Evolutionary conservation across 2,329 filamentous ascomycete species (phyloP), one percentile per base, ranked within the genome.

Genomic region (Rutstroemia sp.): DNA sequence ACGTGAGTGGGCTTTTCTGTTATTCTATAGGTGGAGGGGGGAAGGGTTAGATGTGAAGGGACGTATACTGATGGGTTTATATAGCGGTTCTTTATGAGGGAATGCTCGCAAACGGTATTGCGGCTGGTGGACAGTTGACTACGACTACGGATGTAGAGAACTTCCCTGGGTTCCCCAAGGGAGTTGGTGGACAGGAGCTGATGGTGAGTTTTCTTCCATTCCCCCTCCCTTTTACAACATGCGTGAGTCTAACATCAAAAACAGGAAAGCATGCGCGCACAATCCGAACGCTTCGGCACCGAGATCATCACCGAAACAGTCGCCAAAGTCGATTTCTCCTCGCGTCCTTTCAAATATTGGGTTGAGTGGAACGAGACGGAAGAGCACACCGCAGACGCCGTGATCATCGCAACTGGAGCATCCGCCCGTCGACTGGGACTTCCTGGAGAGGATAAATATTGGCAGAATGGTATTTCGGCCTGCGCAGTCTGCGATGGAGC

Each of bases 91-190:
- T 99, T 65, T 99, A 97, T 72, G 94, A 99, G 77, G 94, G 94
- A 66, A 96, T 99, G 81, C 85, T 99, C 72, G 94, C 94, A 67
- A 94, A 96, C 70, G 94, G 92, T 69, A 95, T 95, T 67, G 94
- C 94, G 6, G 90, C 94, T 46, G 94, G 94, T 65, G 94, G 94
- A 57, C 94, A 99, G 79, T 81, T 99, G 65, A 99, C 95, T 55
- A 99, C 95, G 25, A 99, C 94, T 55, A 97, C 95, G 68, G 95
- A 99, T 65, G 85, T 99, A 58, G 94, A 99, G 79, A 99, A 99
- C 81, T 99, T 87, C 75, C 94, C 94, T 25, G 94, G 94, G 48
- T 99, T 97, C 77, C 88, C 89, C 68, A 82, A 89, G 67, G 88
- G 87, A 61, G 91, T 99, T 71, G 88, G 90, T 74, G 94, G 94